phyloP scores from a whole-genome alignment of 2,329 filamentous ascomycete species.

The Lecanicillium sp. region DNA sequence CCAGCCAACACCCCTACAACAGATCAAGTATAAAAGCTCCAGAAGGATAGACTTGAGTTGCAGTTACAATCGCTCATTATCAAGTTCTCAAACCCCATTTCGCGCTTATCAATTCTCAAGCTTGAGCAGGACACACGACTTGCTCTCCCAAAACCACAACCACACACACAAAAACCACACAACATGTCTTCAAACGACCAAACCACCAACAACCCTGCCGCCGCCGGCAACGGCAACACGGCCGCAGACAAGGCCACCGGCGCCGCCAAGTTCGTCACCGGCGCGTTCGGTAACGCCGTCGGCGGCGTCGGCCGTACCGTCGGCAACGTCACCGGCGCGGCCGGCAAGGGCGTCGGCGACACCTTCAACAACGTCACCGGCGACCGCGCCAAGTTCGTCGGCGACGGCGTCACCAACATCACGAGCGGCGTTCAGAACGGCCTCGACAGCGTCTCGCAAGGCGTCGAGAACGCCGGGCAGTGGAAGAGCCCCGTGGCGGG shows the following conservation, averaged over 20 bases:
- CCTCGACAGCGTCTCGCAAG: conserved; percentile 42
- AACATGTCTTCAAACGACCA: conserved; percentile 14
- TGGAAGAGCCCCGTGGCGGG: conserved; percentile 37
- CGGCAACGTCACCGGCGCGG: conserved; percentile 41
- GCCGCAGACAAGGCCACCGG: conserved; percentile 27
- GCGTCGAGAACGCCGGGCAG: conserved; percentile 52
- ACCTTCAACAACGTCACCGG: conserved; percentile 50
- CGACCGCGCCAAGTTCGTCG: conserved; percentile 46
- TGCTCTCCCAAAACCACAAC: neutral
- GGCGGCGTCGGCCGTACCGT: conserved; percentile 36
- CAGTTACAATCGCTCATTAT: too few species aligned
- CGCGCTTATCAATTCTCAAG: neutral
- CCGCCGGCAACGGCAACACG: conserved; percentile 20
- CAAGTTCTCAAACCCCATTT: neutral
- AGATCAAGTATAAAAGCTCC: neutral
- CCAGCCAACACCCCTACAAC: neutral
- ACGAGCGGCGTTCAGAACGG: conserved; percentile 50
- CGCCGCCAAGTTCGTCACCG: conserved; percentile 33
- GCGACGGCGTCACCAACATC: conserved; percentile 47
- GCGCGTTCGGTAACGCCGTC: conserved; percentile 34
- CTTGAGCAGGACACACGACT: neutral
- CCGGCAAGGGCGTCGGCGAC: conserved; percentile 50
- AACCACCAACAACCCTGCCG: conserved; percentile 17
- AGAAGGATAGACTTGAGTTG: too few species aligned
- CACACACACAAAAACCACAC: conserved; percentile 1